Base-by-base conservation (phyloP, 805 yeast species). In the Danielia oregonensis region DNA sequence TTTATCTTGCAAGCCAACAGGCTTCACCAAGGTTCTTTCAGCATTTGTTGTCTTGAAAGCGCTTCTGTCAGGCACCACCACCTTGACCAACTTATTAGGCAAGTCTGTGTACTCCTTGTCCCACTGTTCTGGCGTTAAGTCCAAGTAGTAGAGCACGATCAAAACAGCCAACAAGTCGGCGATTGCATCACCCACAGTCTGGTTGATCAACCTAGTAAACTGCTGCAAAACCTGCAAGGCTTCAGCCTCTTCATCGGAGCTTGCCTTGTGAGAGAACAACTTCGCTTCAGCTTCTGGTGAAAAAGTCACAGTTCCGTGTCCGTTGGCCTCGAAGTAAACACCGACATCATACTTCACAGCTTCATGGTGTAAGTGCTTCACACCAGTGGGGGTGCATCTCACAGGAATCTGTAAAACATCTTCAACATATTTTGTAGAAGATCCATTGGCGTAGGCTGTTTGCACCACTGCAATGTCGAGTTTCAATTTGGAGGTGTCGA, bases 131-230 rank as follows among this genome's bases (percentile, higher is more conserved):
- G 95, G 86, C 2, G 74, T 51, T 65, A 82, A 66, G 6, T 70
- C 52, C 48, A 83, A 68, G 44, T 74, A 70, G 5, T 72, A 57
- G 25, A 82, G 58, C 6, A 88, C 78, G 2, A 79, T 72, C 35
- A 89, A 61, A 1, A 93, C 89, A 4, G 84, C 78, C 38, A 93
- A 63, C 59, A 93, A 66, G 57, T 93, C 98, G n/a, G 95, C 78
- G 33, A 93, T 82, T 8, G 98, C 95, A 58, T 93, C 98, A 19
- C 98, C 98, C n/a, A 93, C 97, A 2, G 97, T 83, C 59, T 93
- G 97, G 59, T 93, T 93, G 55, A 93, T 86, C 43, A 93, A 65
- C 37, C 77, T 72, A 21, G 83, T 74, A 39, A 91, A 72, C 11
- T 76, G 65, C 39, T 70, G 62, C 42, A 93, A 65, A 1, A 82